These are phyloP conservation scores for Spathaspora arborariae DNA, from an alignment of 805 yeast species.

Conservation along the genomic window DNA sequence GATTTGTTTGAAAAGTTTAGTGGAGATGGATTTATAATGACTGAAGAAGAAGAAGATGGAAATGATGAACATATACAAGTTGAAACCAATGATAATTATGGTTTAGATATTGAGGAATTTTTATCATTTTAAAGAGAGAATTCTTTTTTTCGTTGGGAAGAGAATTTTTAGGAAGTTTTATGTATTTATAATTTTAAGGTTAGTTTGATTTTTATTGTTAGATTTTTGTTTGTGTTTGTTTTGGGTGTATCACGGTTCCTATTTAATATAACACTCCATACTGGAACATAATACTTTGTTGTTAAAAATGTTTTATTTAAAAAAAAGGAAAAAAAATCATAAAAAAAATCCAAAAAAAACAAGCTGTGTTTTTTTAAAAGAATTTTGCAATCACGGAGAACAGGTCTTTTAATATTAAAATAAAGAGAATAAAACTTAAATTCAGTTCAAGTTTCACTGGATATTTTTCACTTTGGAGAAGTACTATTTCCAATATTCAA, in stretches of 20 bases:
- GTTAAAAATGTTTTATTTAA: neutral
- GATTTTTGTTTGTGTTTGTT: constrained; percentile 1
- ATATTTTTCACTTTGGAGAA: too few species aligned
- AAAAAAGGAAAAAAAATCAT: constrained; percentile 3
- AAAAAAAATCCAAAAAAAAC: constrained; percentile 3
- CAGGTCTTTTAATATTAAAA: neutral
- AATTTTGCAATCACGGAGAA: neutral
- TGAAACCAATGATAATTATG: constrained; percentile 12
- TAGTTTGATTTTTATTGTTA: constrained; percentile 1
- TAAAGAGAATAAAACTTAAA: neutral
- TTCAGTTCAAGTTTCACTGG: neutral
- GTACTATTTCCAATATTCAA: neutral
- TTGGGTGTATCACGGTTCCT: neutral
- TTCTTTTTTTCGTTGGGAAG: neutral
- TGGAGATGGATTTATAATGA: constrained; percentile 4
- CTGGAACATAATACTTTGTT: neutral
- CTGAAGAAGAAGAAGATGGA: neutral
- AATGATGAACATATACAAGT: neutral
- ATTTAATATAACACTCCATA: neutral
- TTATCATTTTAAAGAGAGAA: constrained; percentile 19
- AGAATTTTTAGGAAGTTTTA: neutral
- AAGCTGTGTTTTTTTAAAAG: constrained; percentile 1
- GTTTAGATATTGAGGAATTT: constrained; percentile 27
- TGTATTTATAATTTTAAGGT: neutral
- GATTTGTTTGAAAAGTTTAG: constrained; percentile 12